Evolutionary conservation across 768 basidiomycete species (phyloP).

Genomic region (Podaxis rugospora): DNA sequence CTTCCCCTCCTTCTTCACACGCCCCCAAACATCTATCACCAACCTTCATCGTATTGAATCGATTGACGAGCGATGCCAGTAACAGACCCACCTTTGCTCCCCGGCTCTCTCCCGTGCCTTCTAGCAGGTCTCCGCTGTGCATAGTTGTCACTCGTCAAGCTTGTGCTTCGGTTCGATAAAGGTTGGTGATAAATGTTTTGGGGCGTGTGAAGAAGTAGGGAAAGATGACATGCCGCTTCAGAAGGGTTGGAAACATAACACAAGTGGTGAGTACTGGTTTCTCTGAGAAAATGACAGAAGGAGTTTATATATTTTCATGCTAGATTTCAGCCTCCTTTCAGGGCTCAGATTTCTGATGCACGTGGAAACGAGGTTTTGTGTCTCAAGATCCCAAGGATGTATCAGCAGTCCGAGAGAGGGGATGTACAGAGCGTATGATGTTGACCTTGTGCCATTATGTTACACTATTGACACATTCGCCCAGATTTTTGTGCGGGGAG

Average conservation of each 20-base stretch:
- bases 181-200: neutral
- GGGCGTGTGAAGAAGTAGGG: neutral
- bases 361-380: too few relatives aligned
- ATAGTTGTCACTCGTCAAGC: too few relatives aligned
- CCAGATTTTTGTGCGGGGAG: conserved; percentile 1
- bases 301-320: neutral
- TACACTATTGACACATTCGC: too few relatives aligned
- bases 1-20: neutral
- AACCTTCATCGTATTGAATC: neutral
- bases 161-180: neutral
- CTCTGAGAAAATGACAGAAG: neutral
- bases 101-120: neutral
- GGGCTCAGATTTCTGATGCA: neutral
- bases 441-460: too few relatives aligned
- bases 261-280: neutral
- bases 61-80: neutral
- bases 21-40: neutral
- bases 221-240: neutral
- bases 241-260: neutral
- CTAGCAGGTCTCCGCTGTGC: neutral
- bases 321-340: neutral
- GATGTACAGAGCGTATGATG: too few relatives aligned
- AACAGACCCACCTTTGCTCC: neutral
- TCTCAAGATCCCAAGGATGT: too few relatives aligned
- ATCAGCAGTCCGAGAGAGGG: too few relatives aligned